Base-by-base conservation (phyloP, 2,329 filamentous ascomycete species). In the Colletotrichum limetticola region DNA sequence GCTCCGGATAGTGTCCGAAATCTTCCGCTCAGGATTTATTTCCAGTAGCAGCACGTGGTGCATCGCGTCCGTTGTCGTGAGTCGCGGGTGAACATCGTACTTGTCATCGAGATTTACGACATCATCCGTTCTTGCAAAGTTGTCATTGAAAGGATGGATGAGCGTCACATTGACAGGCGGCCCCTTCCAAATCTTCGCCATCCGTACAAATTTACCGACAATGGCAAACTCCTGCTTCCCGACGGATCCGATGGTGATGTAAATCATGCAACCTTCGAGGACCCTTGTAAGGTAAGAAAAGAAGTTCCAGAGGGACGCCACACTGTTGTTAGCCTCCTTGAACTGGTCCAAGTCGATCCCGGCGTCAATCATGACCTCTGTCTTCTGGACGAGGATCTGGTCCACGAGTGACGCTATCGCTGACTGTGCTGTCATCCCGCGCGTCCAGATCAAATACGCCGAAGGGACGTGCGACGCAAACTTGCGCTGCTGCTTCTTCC, bases 11-110 rank as follows among this genome's bases (percentile, higher is more conserved):
- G 78, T 79, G 57, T 76, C 71, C 4, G 74, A 75, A 5, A 78
- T 74, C 11, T 55, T 58, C 24, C 75, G 72, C 52, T 72, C 60
- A 1, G 76, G 55, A 16, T 75, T 73, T 26, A 77, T 24, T 68
- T 79, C 77, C 12, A 79, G 19, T 7, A 79, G 74, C 16, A 79
- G 64, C 7, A 79, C 78, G 35, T 79, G 78, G 24, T 79, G 77
- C 57, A 76, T 75, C 26, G 78, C 78, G 53, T 79, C 78, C n/a
- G 77, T 78, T 2, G 77, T 78, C 30, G 76, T 77, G 12, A 79
- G 75, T 7, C 75, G 76, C 30, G 78, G 78, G 24, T 79, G 78
- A 2, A 79, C 77, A 60, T 79, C 78, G 56, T 79, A 78, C 55
- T 77, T 74, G n/a, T 77, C 77, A 66, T 79, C 78, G 1, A 79